Evolutionary conservation across 1,284 basidiomycete genomes (phyloP).

Genomic region (Leccinum pachyderme): DNA sequence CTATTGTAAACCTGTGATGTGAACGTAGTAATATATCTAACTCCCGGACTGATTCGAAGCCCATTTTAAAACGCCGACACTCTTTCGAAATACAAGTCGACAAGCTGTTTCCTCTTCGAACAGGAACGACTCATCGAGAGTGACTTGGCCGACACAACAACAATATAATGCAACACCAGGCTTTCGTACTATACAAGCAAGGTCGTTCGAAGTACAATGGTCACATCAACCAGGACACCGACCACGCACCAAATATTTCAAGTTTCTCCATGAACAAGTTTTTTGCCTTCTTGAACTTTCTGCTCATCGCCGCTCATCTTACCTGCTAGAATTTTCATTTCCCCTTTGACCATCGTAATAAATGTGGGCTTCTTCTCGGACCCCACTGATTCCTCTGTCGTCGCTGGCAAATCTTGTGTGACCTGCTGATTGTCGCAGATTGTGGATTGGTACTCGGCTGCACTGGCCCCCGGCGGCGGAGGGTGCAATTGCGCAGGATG

Average conservation of each 20-base stretch:
- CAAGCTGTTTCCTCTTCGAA: too few species aligned
- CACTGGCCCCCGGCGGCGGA: conserved; percentile 22
- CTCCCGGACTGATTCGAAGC: too few species aligned
- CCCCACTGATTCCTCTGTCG: conserved; percentile 13
- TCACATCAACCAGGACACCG: not conserved
- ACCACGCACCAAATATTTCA: conserved; percentile 11
- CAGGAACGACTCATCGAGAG: not conserved
- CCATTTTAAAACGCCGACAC: too few species aligned
- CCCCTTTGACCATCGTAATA: conserved; percentile 44
- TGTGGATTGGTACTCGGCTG: conserved; percentile 12
- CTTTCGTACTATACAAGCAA: conserved; percentile 6
- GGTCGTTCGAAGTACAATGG: not conserved
- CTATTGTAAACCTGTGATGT: too few species aligned
- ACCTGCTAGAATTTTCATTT: conserved; percentile 44
- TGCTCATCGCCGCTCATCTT: conserved; percentile 42
- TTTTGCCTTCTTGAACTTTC: conserved; percentile 43
- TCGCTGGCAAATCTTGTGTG: not conserved
- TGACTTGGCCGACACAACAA: not conserved
- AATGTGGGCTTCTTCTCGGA: conserved; percentile 35
- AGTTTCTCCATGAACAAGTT: conserved; percentile 27
- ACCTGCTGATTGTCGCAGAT: not conserved
- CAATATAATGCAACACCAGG: conserved; percentile 5
- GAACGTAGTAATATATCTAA: too few species aligned
- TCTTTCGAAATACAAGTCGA: too few species aligned
- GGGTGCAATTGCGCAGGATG: conserved; percentile 32